Evolutionary conservation across 192 early-diverging fungal species (phyloP).

Genomic region (Linnemannia elongata): DNA sequence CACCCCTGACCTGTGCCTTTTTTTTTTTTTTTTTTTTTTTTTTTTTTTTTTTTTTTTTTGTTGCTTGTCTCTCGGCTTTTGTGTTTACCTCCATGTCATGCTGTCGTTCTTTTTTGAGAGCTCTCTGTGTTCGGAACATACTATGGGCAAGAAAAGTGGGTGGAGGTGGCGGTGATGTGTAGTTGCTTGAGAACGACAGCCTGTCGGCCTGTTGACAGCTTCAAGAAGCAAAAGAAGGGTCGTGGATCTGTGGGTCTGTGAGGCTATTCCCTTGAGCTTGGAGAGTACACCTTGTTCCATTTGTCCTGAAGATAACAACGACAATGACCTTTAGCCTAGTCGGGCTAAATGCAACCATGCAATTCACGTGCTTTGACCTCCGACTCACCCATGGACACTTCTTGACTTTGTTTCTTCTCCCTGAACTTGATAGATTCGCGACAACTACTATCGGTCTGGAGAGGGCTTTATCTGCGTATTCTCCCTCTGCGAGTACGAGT

Average conservation of each 20-base stretch:
- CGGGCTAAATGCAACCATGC: not conserved
- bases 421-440: constrained; percentile 69
- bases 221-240: not conserved
- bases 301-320: not conserved
- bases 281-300: not conserved
- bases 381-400: not conserved
- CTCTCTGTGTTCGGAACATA: not conserved
- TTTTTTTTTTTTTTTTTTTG: constrained; percentile 12
- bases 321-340: not conserved
- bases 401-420: not conserved
- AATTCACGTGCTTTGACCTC: not conserved
- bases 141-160: not conserved
- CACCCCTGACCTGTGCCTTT: not conserved
- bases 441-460: constrained; percentile 88
- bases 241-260: not conserved
- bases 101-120: not conserved
- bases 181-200: not conserved
- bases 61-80: not conserved
- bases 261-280: not conserved
- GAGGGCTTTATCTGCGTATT: constrained; percentile 92
- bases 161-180: not conserved
- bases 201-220: not conserved
- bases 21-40: constrained; percentile 12
- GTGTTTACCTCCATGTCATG: not conserved
- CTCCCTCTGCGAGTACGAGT: constrained; percentile 84